Evolutionary conservation across 192 early-diverging fungal genomes (phyloP).

Genomic region (Coemansia sp.): DNA sequence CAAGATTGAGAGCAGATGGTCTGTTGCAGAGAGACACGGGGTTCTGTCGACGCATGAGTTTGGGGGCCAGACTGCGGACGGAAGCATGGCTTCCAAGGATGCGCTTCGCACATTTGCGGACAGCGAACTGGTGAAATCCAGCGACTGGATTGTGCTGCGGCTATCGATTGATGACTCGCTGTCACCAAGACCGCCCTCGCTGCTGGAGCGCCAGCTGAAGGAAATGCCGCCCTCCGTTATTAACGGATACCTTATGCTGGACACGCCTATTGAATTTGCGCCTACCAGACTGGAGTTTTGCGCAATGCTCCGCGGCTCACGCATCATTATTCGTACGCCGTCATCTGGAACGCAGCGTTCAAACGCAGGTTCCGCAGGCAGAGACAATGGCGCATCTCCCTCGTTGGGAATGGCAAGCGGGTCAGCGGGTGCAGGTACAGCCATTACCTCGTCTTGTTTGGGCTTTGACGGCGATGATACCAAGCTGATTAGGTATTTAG

Average conservation of each 20-base stretch:
- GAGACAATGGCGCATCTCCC: neutral
- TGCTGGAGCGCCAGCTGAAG: neutral
- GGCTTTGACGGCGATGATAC: neutral
- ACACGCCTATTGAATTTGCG: slow-evolving; percentile 12
- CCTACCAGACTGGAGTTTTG: slow-evolving; percentile 36
- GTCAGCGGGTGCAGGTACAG: neutral
- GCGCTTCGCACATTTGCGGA: neutral
- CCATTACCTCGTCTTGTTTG: neutral
- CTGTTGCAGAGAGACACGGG: neutral
- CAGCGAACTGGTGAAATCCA: slow-evolving; percentile 5
- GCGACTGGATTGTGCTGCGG: slow-evolving; percentile 36
- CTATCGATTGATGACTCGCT: slow-evolving; percentile 15
- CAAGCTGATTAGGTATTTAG: slow-evolving; percentile 15
- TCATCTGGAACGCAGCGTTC: neutral
- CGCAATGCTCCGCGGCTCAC: slow-evolving; percentile 38
- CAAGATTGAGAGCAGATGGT: slow-evolving; percentile 15
- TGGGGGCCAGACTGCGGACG: slow-evolving; percentile 2
- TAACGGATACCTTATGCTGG: slow-evolving; percentile 22
- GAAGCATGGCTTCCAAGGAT: neutral
- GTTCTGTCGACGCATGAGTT: neutral
- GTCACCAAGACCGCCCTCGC: neutral
- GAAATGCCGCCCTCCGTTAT: slow-evolving; percentile 11
- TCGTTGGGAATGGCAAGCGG: neutral
- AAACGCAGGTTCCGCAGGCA: neutral
- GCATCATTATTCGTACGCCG: slow-evolving; percentile 26